Conservation (phyloP, 2,329 filamentous ascomycete species). For the Acephala macrosclerotiorum region DNA sequence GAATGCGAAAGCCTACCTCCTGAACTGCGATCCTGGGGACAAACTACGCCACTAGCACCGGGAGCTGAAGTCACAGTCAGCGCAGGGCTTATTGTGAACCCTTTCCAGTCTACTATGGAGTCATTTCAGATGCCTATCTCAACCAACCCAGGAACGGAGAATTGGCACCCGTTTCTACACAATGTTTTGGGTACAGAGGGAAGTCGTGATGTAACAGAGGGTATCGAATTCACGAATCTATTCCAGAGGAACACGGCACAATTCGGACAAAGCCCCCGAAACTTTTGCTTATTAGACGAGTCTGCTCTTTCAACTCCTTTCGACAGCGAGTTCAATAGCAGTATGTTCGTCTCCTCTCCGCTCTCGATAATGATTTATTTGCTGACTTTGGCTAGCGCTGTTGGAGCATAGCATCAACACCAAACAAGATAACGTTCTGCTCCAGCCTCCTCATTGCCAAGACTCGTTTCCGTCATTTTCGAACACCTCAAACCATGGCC, state of each 20-base stretch:
- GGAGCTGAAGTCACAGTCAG: too few relatives aligned
- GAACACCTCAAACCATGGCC: not conserved
- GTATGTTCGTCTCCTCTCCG: slow-evolving; percentile 1
- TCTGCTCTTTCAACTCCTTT: not conserved
- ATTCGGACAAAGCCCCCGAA: not conserved
- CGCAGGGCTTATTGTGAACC: too few relatives aligned
- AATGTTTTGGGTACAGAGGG: too few relatives aligned
- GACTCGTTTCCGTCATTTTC: not conserved
- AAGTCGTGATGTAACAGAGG: too few relatives aligned
- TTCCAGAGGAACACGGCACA: too few relatives aligned
- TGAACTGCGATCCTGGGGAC: too few relatives aligned
- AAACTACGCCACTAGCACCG: too few relatives aligned
- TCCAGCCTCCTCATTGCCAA: not conserved
- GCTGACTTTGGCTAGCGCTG: slow-evolving; percentile 12
- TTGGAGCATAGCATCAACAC: slow-evolving; percentile 5
- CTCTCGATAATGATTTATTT: not conserved
- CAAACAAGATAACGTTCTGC: slow-evolving; percentile 8
- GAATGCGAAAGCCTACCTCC: not conserved
- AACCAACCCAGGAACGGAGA: too few relatives aligned
- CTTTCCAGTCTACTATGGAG: too few relatives aligned
- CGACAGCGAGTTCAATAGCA: not conserved
- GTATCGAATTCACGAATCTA: too few relatives aligned
- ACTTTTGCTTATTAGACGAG: not conserved
- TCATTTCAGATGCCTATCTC: too few relatives aligned
- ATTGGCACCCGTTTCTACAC: too few relatives aligned